Evolutionary conservation across 345 rosid species (phyloP).

Genomic region (Streptanthus diversifolius): DNA sequence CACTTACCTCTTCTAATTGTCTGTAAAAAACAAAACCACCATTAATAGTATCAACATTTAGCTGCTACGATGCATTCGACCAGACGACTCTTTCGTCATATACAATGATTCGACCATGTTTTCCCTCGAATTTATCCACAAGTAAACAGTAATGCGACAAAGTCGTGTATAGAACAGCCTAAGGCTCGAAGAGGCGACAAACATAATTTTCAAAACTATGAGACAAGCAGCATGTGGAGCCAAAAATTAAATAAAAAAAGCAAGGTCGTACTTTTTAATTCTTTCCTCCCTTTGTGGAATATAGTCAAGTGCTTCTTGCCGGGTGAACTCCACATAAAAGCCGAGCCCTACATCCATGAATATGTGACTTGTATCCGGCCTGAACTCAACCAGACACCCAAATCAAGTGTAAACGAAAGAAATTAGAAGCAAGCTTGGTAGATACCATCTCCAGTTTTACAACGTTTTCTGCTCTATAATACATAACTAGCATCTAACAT

Average conservation of each 20-base stretch:
- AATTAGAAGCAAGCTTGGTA: background rate
- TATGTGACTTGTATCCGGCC: conserved; percentile 64
- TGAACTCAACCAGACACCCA: conserved; percentile 31
- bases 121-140: background rate
- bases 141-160: background rate
- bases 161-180: background rate
- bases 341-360: conserved; percentile 78
- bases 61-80: background rate
- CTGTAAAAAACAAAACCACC: conserved; percentile 39
- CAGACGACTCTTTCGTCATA: background rate
- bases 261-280: conserved; percentile 46
- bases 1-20: conserved; percentile 60
- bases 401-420: background rate
- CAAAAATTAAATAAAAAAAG: background rate
- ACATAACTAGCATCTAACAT: conserved; percentile 12
- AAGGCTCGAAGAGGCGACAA: background rate
- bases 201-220: background rate
- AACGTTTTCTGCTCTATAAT: background rate
- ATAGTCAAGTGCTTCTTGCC: conserved; percentile 72
- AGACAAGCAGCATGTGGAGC: conserved; percentile 5
- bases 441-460: background rate
- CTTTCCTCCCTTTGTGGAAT: conserved; percentile 60
- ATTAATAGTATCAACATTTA: background rate
- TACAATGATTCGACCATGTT: background rate
- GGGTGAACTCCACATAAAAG: conserved; percentile 77